Evolutionary conservation across 2,329 filamentous ascomycete genomes (phyloP).

Genomic region (Penicillium fuscoglaucum): DNA sequence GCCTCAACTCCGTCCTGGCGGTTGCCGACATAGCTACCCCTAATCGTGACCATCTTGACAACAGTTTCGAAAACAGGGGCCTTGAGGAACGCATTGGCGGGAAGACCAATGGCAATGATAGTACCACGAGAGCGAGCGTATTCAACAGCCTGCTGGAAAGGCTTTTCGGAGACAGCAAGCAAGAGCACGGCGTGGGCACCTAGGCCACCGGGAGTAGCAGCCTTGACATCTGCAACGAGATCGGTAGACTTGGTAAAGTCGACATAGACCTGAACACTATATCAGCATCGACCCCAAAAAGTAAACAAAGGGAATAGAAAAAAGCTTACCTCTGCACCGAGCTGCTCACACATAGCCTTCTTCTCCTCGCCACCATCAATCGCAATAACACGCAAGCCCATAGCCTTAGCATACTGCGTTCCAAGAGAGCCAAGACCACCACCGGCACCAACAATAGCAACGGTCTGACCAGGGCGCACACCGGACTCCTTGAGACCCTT

Average conservation of each 20-base stretch:
- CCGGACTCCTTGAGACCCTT: constrained; percentile 86
- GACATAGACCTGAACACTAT: constrained; percentile 58
- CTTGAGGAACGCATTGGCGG: constrained; percentile 73
- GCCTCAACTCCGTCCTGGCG: constrained; percentile 84
- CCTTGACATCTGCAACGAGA: constrained; percentile 80
- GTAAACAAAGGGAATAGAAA: neutral
- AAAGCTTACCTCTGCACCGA: constrained; percentile 60
- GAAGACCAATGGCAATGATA: constrained; percentile 87
- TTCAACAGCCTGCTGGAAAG: constrained; percentile 89
- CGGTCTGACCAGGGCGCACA: constrained; percentile 69
- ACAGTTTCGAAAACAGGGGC: constrained; percentile 90
- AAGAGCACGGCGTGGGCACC: constrained; percentile 87
- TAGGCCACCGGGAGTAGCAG: constrained; percentile 73
- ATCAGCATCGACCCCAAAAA: neutral
- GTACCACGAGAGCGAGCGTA: constrained; percentile 82
- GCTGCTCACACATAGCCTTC: constrained; percentile 61
- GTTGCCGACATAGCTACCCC: constrained; percentile 92
- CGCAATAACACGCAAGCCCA: constrained; percentile 78
- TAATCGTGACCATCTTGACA: constrained; percentile 86
- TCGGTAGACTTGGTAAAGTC: constrained; percentile 78
- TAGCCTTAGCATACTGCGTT: constrained; percentile 84
- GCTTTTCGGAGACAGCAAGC: constrained; percentile 83
- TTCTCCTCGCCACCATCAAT: constrained; percentile 86
- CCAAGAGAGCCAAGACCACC: constrained; percentile 79
- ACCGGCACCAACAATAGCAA: constrained; percentile 84